A percentile compares a stretch with the other conserved stretches of the same genome.
Evolutionary conservation across 164 flowering plant genomes (phyloP).

Genomic region (Akebia trifoliata): DNA sequence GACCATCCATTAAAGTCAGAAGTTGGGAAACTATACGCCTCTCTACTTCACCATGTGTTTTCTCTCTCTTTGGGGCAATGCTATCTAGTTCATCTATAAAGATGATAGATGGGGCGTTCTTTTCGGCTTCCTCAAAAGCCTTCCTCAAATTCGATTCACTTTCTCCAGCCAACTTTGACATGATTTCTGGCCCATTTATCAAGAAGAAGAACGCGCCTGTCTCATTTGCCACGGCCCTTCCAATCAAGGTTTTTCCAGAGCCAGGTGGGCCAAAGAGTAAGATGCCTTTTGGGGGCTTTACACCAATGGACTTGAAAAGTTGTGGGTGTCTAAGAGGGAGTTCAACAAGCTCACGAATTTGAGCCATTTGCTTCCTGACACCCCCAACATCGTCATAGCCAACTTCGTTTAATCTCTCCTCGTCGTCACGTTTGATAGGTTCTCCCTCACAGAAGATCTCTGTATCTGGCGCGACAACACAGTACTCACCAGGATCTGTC

Average conservation of each 20-base stretch:
- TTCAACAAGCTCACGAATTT: conserved; percentile 68
- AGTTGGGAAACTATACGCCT: conserved; percentile 72
- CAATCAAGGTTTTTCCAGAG: conserved; percentile 50
- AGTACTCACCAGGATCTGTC: conserved; percentile 65
- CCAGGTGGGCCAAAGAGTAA: conserved; percentile 57
- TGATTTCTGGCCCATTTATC: conserved; percentile 54
- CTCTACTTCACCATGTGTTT: conserved; percentile 75
- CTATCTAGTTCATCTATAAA: conserved; percentile 66
- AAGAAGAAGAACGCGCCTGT: conserved; percentile 56
- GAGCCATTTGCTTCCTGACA: conserved; percentile 75
- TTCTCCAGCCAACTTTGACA: conserved; percentile 59
- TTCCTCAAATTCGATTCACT: conserved; percentile 52
- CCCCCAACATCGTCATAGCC: conserved; percentile 81
- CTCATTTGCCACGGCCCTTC: conserved; percentile 57
- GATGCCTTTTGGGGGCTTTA: conserved; percentile 56
- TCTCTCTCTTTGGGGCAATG: conserved; percentile 72
- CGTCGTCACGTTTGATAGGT: conserved; percentile 60
- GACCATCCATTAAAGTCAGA: conserved; percentile 65
- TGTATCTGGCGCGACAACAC: conserved; percentile 67
- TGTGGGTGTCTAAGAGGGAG: conserved; percentile 72
- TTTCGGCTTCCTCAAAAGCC: conserved; percentile 74
- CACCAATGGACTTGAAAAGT: conserved; percentile 57
- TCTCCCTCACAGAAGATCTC: conserved; percentile 70
- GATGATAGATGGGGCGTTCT: conserved; percentile 68
- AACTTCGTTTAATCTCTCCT: conserved; percentile 54